phyloP scores from a whole-genome alignment of 2,329 filamentous ascomycete species.

The Leptodontidium sp. region DNA sequence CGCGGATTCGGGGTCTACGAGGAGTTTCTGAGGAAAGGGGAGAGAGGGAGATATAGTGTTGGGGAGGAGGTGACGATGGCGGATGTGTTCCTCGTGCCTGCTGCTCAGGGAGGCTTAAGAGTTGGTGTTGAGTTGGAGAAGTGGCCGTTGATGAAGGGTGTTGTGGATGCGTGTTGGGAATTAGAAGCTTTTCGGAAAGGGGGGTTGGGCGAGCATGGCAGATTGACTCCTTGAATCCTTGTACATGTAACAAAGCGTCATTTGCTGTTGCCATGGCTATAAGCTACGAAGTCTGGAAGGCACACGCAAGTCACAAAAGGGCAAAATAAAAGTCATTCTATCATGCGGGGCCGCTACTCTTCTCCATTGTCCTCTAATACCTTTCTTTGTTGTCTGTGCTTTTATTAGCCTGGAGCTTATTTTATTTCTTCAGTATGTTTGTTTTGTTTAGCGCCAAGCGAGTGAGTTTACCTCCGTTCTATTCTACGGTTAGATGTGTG shows the following conservation, averaged over 20 bases:
- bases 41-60: constrained; percentile 59
- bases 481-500: no score
- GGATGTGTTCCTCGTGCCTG: constrained; percentile 65
- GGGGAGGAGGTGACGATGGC: constrained; percentile 64
- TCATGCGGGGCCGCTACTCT: no score
- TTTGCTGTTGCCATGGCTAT: no score
- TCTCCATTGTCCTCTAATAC: no score
- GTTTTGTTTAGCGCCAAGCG: no score
- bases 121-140: constrained; percentile 59
- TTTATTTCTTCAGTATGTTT: no score
- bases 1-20: constrained; percentile 28
- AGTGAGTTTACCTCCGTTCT: no score
- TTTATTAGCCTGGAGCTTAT: no score
- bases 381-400: no score
- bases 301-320: no score
- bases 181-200: constrained; percentile 60
- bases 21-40: constrained; percentile 18
- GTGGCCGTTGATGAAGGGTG: constrained; percentile 56
- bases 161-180: constrained; percentile 56
- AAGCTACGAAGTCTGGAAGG: no score
- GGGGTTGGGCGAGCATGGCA: constrained; percentile 58
- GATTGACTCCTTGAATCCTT: constrained; percentile 22
- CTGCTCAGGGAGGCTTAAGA: constrained; percentile 63
- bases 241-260: background rate
- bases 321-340: no score